Base-by-base conservation (phyloP, 1,139 yeast genomes). In the Candida gigantensis region DNA sequence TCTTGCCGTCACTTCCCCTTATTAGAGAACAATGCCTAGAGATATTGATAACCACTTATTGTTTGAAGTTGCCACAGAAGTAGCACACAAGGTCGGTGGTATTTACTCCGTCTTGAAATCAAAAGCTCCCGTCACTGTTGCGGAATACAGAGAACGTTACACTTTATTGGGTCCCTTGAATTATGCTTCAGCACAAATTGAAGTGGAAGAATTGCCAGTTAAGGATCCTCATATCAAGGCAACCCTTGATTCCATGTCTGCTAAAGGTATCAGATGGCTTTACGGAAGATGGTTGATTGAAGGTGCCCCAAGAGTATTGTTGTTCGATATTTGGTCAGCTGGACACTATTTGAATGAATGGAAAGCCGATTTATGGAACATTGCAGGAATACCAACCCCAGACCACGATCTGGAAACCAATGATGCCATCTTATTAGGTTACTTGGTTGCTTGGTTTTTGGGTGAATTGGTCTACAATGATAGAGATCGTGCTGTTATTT, bases 231-330 rank as follows among this genome's bases (percentile, higher is more conserved):
- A 76, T 37, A 60, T 84, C 48, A 77, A 74, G 54, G 69, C 72
- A 30, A 74, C 94, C 32, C 68, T 84, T 51, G 81, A 82, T 42
- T 71, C 85, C 16, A 87, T 88, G 96, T 65, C 78, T 37, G 74
- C 76, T 23, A 74, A 96, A 32, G 98, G 98, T 15, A 77, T 92
- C 50, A 68, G 74, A 43, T 87, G 85, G 74, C 68, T 89, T 37
- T 90, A 92, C 53, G 97, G 97, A 28, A 77, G 97, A 45, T 92
- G 98, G 98, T 77, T 92, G 53, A 88, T 92, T 53, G 98, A 92
- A 59, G 97, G 97, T 16, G 96, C 97, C 1, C 98, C 98, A 11
- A 69, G 95, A 34, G 97, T 92, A 18, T 70, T 92, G 32, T 68
- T 92, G 35, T 92, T 92, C 55, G 97, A 92, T 58, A 73, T 88